Conservation (phyloP, 768 basidiomycete genomes). For the Daedaleopsis sinensis region DNA sequence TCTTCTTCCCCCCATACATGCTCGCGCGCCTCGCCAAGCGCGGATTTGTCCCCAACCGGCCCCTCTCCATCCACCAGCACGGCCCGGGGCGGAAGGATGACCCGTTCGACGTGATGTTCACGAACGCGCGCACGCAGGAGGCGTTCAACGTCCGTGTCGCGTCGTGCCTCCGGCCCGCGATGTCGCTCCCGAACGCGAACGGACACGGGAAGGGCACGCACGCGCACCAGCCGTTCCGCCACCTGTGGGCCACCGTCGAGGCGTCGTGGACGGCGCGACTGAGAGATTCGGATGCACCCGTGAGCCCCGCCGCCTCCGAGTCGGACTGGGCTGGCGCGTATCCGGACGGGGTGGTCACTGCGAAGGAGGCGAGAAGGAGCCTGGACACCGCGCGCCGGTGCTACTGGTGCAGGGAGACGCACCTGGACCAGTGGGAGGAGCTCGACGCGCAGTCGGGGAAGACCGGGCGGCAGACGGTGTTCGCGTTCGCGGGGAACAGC, state of each 20-base stretch:
- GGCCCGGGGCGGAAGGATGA: neutral
- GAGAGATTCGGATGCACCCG: neutral
- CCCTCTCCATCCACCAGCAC: neutral
- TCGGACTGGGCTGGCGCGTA: too few relatives aligned
- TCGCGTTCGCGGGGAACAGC: neutral
- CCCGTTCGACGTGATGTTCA: neutral
- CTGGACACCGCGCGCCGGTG: neutral
- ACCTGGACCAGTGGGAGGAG: neutral
- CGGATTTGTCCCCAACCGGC: neutral
- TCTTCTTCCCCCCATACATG: neutral
- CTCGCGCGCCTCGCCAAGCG: neutral
- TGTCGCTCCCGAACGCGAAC: neutral
- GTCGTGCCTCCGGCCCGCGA: neutral
- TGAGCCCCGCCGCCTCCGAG: neutral
- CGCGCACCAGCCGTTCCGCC: neutral
- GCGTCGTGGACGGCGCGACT: neutral
- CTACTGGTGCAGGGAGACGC: slow-evolving; percentile 1
- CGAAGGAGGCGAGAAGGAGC: neutral
- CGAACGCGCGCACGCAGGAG: neutral
- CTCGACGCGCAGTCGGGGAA: neutral
- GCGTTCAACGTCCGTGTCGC: neutral
- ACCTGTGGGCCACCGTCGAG: neutral
- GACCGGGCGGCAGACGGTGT: neutral
- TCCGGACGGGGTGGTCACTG: too few relatives aligned
- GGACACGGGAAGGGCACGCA: neutral